phyloP scores from a whole-genome alignment of 108 stramenopile species.

The Pseudonitzschia delicatissima region DNA sequence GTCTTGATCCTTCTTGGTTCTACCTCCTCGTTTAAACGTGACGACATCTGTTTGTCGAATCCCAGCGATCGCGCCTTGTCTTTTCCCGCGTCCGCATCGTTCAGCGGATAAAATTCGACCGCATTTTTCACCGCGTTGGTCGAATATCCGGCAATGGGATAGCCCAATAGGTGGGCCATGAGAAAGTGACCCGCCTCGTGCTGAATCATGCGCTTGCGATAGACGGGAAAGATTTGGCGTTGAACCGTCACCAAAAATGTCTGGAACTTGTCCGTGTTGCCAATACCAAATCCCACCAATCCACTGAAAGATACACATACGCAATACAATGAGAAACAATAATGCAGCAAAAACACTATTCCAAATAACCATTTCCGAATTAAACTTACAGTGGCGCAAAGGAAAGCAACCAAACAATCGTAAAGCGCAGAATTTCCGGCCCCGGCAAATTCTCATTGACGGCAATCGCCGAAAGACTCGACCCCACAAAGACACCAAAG shows the following conservation, averaged over 20 bases:
- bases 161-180: constrained; percentile 71
- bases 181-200: constrained; percentile 88
- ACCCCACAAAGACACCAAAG: constrained; percentile 53
- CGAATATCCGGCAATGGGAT: constrained; percentile 62
- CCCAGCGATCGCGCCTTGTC: constrained; percentile 61
- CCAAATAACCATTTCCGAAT: too few relatives aligned
- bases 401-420: constrained; percentile 68
- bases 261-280: constrained; percentile 62
- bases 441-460: constrained; percentile 63
- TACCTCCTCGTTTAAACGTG: constrained; percentile 3
- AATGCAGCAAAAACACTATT: too few relatives aligned
- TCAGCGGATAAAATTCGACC: constrained; percentile 83
- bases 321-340: not conserved
- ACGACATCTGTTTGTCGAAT: constrained; percentile 45
- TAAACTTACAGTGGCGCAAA: constrained; percentile 59
- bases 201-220: constrained; percentile 76
- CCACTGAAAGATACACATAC: not conserved
- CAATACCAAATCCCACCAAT: constrained; percentile 82
- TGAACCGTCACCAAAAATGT: constrained; percentile 61
- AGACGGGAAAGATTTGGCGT: constrained; percentile 69
- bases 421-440: constrained; percentile 79
- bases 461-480: constrained; percentile 52
- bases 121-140: constrained; percentile 84
- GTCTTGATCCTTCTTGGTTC: not conserved
- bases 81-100: constrained; percentile 52